Evolutionary conservation across 2,329 filamentous ascomycete species (phyloP).

Genomic region (Zymoseptoria passerinii): DNA sequence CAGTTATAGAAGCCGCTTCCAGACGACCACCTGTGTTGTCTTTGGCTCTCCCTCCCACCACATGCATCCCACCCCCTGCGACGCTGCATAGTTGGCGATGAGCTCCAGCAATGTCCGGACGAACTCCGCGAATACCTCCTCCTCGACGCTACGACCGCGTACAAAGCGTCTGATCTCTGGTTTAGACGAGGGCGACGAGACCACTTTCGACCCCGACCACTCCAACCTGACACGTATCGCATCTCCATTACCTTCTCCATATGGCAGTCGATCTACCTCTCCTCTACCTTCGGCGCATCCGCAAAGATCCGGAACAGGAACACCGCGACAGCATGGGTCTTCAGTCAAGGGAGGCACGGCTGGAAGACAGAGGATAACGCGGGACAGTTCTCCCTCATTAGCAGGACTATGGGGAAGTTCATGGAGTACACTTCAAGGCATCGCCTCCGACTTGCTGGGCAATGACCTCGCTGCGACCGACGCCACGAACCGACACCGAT

Average conservation of each 20-base stretch:
- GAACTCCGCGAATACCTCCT: slow-evolving; percentile 31
- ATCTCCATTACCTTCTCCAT: slow-evolving; percentile 32
- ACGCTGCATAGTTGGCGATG: slow-evolving; percentile 19
- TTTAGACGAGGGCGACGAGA: slow-evolving; percentile 37
- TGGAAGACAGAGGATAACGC: slow-evolving; percentile 13
- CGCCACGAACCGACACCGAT: slow-evolving; percentile 17
- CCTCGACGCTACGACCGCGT: slow-evolving; percentile 39
- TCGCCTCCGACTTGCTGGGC: slow-evolving; percentile 42
- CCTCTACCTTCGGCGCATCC: slow-evolving; percentile 34
- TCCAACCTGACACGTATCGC: slow-evolving; percentile 25
- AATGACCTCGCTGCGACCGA: slow-evolving; percentile 26
- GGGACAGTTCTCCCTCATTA: slow-evolving; percentile 23
- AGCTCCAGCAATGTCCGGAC: slow-evolving; percentile 24
- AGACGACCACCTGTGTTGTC: background rate
- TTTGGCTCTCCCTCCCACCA: background rate
- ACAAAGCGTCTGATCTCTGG: slow-evolving; percentile 41
- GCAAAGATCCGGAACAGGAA: slow-evolving; percentile 5
- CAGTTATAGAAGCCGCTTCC: background rate
- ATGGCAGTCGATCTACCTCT: slow-evolving; percentile 33
- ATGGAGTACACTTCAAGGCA: slow-evolving; percentile 42
- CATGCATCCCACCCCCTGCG: slow-evolving; percentile 1
- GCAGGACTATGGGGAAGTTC: slow-evolving; percentile 42
- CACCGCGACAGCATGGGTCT: slow-evolving; percentile 1
- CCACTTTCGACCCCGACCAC: slow-evolving; percentile 28
- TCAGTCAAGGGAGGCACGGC: slow-evolving; percentile 5